A percentile compares a stretch with the other conserved stretches of the same genome.
phyloP scores from a whole-genome alignment of 1,284 basidiomycete species.

The Pascua sp. region DNA sequence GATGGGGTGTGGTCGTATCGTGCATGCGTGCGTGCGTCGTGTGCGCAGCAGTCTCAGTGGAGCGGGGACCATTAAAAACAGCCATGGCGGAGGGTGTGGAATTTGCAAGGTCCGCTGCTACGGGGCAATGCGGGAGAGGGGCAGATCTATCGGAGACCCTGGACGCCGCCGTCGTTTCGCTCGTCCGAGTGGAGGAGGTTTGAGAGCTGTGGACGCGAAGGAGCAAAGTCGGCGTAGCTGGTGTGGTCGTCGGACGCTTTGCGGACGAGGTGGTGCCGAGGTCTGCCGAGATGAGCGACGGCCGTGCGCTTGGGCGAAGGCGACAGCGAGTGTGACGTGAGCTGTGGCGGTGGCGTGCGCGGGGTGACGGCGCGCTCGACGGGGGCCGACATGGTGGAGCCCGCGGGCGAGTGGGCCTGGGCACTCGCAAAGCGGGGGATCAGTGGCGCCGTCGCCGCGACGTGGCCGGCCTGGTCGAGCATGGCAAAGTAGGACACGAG shows the following conservation, averaged over 20 bases:
- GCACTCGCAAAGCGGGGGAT: background rate
- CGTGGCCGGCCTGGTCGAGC: slow-evolving; percentile 11
- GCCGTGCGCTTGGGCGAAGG: background rate
- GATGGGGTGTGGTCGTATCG: too few relatives aligned
- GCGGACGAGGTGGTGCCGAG: background rate
- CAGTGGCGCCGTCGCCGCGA: background rate
- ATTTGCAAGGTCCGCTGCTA: too few relatives aligned
- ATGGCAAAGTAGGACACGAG: slow-evolving; percentile 11
- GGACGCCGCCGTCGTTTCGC: background rate
- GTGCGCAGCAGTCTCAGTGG: too few relatives aligned
- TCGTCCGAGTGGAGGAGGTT: slow-evolving; percentile 5
- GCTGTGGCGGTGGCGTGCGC: background rate
- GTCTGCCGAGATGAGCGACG: background rate
- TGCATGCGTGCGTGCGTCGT: too few relatives aligned
- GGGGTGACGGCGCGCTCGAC: background rate
- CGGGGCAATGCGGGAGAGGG: background rate
- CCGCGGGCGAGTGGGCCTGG: background rate
- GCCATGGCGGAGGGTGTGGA: too few relatives aligned
- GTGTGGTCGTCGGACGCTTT: background rate
- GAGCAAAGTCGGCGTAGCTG: slow-evolving; percentile 10
- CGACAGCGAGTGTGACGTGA: background rate
- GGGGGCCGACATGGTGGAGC: background rate
- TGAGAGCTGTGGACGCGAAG: slow-evolving; percentile 12
- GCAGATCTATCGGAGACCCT: background rate
- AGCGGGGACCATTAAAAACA: too few relatives aligned